Evolutionary conservation across 2,329 filamentous ascomycete genomes (phyloP), one percentile per base, ranked within the genome.

Genomic region (Fusarium sterilihyphosum): DNA sequence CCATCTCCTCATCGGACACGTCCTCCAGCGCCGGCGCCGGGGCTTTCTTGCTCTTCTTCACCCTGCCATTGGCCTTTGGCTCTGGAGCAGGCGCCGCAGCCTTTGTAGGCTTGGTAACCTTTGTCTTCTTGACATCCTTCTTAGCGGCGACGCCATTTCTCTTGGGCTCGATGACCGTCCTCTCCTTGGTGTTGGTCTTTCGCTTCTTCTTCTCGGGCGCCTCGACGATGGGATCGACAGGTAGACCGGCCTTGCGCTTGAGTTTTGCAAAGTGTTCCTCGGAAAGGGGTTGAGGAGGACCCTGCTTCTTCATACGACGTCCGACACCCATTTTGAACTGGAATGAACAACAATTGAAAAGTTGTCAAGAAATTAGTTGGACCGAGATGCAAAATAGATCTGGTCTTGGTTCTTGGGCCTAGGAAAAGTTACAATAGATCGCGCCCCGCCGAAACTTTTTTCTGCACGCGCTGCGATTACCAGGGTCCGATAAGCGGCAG

Each of bases 291-390:
- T 93, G 90, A 61, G 96, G 96, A 74, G 92, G 88, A 64, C 95
- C 96, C 89, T 98, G 96, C 86, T 98, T 98, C 84, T 95, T 94
- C 92, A 98, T 97, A 79, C 95, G 94, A 82, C 95, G 93, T 83
- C 95, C 94, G 72, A 91, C 90, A 87, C 94, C 95, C 95, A 98
- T 98, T 80, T 82, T 91, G 66, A 73, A 64, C 73, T 41, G 26
- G 26, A 17, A 26, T 26, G 44, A 31, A 49, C 50, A 68, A 50
- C 58, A 58, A 59, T 63, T 43, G 60, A 59, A 52, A 44, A 61
- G 64, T 61, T 61, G 60, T 59, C 47, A 43, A 46, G 63, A 53
- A 61, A 58, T 70, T 60, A 69, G 46, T 58, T 64, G 65, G 68
- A 74, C 74, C 58, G 60, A 65, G 60, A 66, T 70, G 63, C 56